Evolutionary conservation across 495 filamentous ascomycete genomes (phyloP), one percentile per base, ranked within the genome.

Genomic region (Aspergillus homomorphus): DNA sequence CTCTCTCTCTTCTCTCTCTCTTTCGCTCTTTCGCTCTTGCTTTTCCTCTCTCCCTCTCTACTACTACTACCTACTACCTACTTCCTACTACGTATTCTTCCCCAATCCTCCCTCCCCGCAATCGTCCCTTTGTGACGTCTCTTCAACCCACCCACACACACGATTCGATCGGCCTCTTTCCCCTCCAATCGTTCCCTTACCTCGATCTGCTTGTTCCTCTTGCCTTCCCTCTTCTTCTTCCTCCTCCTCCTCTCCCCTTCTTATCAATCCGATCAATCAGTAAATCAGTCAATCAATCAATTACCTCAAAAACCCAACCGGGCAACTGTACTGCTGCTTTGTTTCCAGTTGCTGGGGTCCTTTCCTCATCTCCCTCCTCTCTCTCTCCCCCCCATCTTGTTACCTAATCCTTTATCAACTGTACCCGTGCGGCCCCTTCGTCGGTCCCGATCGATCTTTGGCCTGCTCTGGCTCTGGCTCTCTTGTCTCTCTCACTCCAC

Each of bases 21-120:
- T 12, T 44, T 28, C 33, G 24, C 24, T 51, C n/a, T 26, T n/a
- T 15, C 46, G 10, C 41, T 46, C 45, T 49, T 55, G 19, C 41
- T 44, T 22, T 21, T 30, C 9, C 26, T 38, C 45, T 57, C 53
- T 45, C 48, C 33, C 28, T 56, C 53, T 45, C 54, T 33, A 18
- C 12, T 55, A 43, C 62, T 57, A 52, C 53, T 55, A 49, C 56
- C 58, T 52, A 45, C 51, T 53, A 3, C 9, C 26, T 9, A 4
- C 26, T 28, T 9, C 9, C 26, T 28, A 3, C 26, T 28, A 28
- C 26, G 26, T 9, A 28, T 28, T 28, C 26, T 28, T 9, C 26
- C 26, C 9, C 26, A 28, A 28, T 28, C 33, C 10, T 12, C 33
- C 2, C 33, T 38, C 33, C 33, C 33, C 33, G 15, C 33, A 38